Base-by-base conservation (phyloP, 2,329 filamentous ascomycete genomes). In the Dactylonectria macrodidyma region DNA sequence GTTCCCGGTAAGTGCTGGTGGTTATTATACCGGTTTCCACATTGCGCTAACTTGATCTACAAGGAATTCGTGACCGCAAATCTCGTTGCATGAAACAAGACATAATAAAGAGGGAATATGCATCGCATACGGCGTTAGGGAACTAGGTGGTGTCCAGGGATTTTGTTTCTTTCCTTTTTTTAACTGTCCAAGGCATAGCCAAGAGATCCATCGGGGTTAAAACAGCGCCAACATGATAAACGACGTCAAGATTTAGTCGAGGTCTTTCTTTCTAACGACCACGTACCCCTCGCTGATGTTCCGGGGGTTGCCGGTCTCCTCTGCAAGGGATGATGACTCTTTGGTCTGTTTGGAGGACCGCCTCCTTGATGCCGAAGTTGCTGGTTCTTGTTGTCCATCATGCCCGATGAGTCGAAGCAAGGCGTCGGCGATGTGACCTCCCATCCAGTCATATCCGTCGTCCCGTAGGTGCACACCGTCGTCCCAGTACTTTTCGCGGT, bases 371-470 rank as follows among this genome's bases (percentile, higher is more conserved):
- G 57, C 55, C n/a, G 66, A 56, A 9, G 30, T 59, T n/a, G 44
- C 19, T n/a, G 74, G 54, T 41, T 65, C 69, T 10, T 67, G 55
- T 52, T 73, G 74, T 6, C 76, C 78, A 22, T 79, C 73, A 46
- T 81, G 77, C 67, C 78, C 76, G 52, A 86, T 72, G 46, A 90
- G 79, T 34, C 83, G 81, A 52, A 88, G 80, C 10, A 92, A 77
- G 34, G 80, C 83, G 26, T 85, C 82, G 54, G 86, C 90, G 57
- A 92, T 82, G 64, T 86, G 82, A 46, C 84, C 81, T 2, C 90
- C 90, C 83, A 92, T 88, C 73, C 88, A 81, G 74, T 91, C 85
- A 80, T 92, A 92, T 8, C 90, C 90, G 7, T 81, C 83, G 0
- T 81, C 78, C 0, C 86, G 87, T 10, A 91, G 82, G 79, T 92